phyloP scores from a whole-genome alignment of 768 basidiomycete genomes.

The Solioccasus polychromus region DNA sequence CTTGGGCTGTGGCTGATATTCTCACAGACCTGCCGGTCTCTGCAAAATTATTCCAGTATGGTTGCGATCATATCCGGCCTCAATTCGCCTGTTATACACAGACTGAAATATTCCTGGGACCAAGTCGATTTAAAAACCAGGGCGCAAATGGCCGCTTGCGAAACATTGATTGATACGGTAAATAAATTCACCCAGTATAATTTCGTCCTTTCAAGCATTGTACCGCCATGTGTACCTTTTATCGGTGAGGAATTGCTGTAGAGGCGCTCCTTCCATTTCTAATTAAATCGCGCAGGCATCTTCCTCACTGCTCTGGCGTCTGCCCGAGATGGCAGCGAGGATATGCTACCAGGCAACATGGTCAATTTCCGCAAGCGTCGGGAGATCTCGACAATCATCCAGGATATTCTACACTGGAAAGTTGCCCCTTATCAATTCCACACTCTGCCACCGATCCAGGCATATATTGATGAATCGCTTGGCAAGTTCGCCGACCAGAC shows the following conservation, averaged over 20 bases:
- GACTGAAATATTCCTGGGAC: conserved; percentile 93
- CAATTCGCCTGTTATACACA: conserved; percentile 89
- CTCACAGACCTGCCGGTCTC: conserved; percentile 72
- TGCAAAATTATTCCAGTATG: conserved; percentile 98
- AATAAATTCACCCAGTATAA: conserved; percentile 95
- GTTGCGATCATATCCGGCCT: conserved; percentile 93
- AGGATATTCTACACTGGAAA: conserved; percentile 96
- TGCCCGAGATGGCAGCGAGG: conserved; percentile 93
- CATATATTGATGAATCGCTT: conserved; percentile 78
- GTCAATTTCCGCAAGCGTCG: conserved; percentile 98
- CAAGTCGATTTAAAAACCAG: conserved; percentile 74
- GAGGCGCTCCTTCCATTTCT: background rate
- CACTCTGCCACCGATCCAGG: conserved; percentile 59
- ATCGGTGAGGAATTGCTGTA: conserved; percentile 58
- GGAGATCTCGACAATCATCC: conserved; percentile 93
- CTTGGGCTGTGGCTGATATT: background rate
- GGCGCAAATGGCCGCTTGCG: conserved; percentile 72
- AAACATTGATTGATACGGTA: conserved; percentile 87
- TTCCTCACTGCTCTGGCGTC: conserved; percentile 96
- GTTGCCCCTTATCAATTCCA: conserved; percentile 84
- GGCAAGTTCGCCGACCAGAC: conserved; percentile 64
- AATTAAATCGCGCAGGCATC: conserved; percentile 56
- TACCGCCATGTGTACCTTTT: conserved; percentile 95
- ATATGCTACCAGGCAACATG: conserved; percentile 70
- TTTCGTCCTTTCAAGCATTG: conserved; percentile 72